Conservation (phyloP, 1,139 yeast genomes). For the Suhomyces anneliseae region DNA sequence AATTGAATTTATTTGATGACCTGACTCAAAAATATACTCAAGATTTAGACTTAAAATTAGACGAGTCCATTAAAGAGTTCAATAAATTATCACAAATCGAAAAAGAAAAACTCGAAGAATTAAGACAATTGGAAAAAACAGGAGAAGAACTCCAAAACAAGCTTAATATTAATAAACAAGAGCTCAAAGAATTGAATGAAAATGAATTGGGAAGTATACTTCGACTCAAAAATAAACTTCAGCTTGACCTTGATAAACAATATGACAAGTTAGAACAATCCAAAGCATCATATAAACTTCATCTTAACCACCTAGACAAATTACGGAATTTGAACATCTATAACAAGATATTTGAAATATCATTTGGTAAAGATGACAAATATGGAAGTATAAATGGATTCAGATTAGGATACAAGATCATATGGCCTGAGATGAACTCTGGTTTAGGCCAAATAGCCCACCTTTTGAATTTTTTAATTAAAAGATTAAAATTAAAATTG, state of each 20-base stretch:
- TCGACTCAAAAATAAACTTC: conserved; percentile 50
- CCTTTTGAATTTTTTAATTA: conserved; percentile 62
- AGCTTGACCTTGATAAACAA: conserved; percentile 49
- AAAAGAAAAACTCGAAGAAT: conserved; percentile 39
- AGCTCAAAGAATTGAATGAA: conserved; percentile 38
- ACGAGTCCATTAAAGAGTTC: conserved; percentile 43
- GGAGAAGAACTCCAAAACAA: conserved; percentile 42
- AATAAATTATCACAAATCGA: conserved; percentile 35
- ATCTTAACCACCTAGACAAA: conserved; percentile 64
- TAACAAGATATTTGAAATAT: conserved; percentile 76
- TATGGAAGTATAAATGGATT: conserved; percentile 89
- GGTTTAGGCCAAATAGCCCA: conserved; percentile 86
- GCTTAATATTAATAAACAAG: conserved; percentile 36
- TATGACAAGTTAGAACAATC: conserved; percentile 58
- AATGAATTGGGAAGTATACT: conserved; percentile 46
- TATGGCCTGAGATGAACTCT: conserved; percentile 92
- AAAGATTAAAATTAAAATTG: conserved; percentile 56
- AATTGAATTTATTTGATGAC: conserved; percentile 14
- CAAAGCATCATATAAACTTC: conserved; percentile 60
- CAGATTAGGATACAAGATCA: conserved; percentile 70
- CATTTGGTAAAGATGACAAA: conserved; percentile 63
- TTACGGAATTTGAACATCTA: conserved; percentile 77
- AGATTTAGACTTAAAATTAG: conserved; percentile 36
- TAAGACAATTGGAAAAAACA: conserved; percentile 45
- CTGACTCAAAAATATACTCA: conserved; percentile 11